These are phyloP conservation scores for Oldenlandia corymbosa DNA, from an alignment of 257 asterid species.

Conservation along the genomic window DNA sequence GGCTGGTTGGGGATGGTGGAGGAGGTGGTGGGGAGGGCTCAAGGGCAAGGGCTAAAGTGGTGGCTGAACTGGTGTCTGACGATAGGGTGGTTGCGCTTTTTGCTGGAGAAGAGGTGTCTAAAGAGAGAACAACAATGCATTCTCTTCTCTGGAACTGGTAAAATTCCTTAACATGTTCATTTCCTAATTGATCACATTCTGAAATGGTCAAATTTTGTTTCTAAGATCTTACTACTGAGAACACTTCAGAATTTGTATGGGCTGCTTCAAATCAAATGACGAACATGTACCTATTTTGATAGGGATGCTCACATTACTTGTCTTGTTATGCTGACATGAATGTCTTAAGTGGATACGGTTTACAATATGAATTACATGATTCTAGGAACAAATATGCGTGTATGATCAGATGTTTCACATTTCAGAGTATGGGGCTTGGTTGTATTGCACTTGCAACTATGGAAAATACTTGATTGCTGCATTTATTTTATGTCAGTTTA, in stretches of 20 bases:
- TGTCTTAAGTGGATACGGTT: background rate
- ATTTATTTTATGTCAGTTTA: no score
- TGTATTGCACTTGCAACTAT: slow-evolving; percentile 8
- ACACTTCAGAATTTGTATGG: background rate
- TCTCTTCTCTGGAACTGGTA: slow-evolving; percentile 99
- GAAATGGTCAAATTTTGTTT: background rate
- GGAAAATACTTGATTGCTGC: background rate
- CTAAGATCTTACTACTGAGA: background rate
- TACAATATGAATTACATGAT: no score
- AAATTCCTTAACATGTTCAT: slow-evolving; percentile 7
- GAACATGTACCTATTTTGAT: background rate
- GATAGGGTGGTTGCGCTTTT: slow-evolving; percentile 83
- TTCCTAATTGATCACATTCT: background rate
- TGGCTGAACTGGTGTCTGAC: slow-evolving; percentile 77
- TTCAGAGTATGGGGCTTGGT: background rate
- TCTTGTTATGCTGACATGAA: background rate
- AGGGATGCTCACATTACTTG: background rate
- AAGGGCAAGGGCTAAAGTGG: slow-evolving; percentile 64
- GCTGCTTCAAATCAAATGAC: background rate
- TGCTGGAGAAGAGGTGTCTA: slow-evolving; percentile 56
- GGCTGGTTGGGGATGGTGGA: slow-evolving; percentile 58
- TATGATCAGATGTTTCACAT: no score
- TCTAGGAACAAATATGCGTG: no score
- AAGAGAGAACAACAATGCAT: slow-evolving; percentile 90
- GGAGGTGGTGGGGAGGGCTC: slow-evolving; percentile 53